phyloP scores from a whole-genome alignment of 106 monocot species.

The Dactylorhiza incarnata region DNA sequence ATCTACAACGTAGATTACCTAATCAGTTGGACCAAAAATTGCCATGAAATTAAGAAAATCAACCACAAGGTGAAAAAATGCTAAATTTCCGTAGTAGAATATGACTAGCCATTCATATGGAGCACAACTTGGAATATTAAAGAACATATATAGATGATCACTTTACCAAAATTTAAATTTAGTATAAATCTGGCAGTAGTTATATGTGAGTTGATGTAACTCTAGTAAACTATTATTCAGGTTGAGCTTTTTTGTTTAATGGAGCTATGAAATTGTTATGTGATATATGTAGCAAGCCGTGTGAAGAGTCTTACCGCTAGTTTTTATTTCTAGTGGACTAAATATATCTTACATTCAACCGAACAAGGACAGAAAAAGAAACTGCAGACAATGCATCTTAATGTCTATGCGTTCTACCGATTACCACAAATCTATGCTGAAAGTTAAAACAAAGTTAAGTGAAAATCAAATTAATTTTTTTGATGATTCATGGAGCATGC shows the following conservation, averaged over 20 bases:
- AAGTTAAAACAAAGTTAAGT: too few relatives aligned
- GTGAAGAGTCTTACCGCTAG: background rate
- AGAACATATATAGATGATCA: background rate
- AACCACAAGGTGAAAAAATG: background rate
- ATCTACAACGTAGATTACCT: slow-evolving; percentile 29
- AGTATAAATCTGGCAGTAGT: too few relatives aligned
- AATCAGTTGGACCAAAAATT: background rate
- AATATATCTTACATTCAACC: background rate
- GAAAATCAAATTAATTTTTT: too few relatives aligned
- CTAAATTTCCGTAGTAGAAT: background rate
- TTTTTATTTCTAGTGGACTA: background rate
- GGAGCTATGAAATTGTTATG: too few relatives aligned
- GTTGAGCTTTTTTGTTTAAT: too few relatives aligned
- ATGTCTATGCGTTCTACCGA: background rate
- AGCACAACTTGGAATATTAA: background rate
- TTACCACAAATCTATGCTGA: background rate
- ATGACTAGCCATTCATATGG: background rate
- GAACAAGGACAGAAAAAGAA: background rate
- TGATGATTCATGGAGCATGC: too few relatives aligned
- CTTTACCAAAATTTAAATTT: too few relatives aligned
- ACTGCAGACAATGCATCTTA: background rate
- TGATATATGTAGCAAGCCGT: too few relatives aligned
- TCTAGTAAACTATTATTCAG: too few relatives aligned
- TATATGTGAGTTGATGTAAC: too few relatives aligned
- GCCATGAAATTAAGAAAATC: background rate